Conservation (phyloP, 305 asterid species). For the Fraxinus nigra region DNA sequence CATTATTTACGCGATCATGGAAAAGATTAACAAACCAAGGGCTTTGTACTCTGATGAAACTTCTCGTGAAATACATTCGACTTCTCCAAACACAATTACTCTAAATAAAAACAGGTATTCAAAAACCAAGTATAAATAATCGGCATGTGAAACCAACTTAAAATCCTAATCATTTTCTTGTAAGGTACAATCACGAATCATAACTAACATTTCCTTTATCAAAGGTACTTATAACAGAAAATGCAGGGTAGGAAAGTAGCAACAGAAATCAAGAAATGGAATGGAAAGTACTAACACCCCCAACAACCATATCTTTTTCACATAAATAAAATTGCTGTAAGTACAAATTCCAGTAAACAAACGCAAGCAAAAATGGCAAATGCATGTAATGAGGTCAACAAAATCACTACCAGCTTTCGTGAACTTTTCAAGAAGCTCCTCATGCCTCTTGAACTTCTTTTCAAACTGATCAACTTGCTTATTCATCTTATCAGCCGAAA, state of each 20-base stretch:
- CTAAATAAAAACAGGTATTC: background rate
- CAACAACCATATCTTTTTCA: background rate
- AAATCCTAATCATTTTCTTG: background rate
- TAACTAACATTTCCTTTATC: background rate
- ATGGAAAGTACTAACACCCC: background rate
- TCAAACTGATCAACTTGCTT: conserved; percentile 41
- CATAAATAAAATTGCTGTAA: background rate
- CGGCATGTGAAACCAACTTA: background rate
- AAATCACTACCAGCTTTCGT: conserved; percentile 54
- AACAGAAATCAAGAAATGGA: background rate
- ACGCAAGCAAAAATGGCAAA: background rate
- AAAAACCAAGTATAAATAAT: background rate
- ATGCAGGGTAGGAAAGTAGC: background rate
- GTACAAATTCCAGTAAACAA: background rate
- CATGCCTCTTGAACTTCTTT: conserved; percentile 54
- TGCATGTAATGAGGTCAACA: background rate
- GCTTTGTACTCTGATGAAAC: background rate
- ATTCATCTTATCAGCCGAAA: conserved; percentile 31
- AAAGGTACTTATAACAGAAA: conserved; percentile 1
- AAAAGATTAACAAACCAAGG: background rate
- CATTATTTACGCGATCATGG: background rate
- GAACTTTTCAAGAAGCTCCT: conserved; percentile 59
- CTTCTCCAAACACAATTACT: background rate
- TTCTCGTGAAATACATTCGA: background rate
- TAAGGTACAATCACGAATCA: background rate